phyloP scores from a whole-genome alignment of 2,329 filamentous ascomycete genomes.

The Colletotrichum agaves region DNA sequence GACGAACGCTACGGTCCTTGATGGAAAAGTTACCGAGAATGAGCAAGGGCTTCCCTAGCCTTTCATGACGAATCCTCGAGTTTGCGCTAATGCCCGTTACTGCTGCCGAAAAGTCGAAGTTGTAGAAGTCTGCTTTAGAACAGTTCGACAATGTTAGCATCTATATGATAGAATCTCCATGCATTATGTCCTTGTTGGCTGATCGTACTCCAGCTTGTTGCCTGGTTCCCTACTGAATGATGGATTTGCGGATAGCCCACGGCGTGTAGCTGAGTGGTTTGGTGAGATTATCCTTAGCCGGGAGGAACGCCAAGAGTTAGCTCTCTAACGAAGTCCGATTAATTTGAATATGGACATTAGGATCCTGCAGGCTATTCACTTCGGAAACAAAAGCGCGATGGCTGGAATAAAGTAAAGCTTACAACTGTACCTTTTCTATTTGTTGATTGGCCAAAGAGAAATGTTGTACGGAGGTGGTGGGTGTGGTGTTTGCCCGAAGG shows the following conservation, averaged over 20 bases:
- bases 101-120: constrained; percentile 49
- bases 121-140: constrained; percentile 48
- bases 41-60: not conserved
- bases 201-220: constrained; percentile 43
- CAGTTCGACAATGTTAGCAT: constrained; percentile 52
- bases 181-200: constrained; percentile 33
- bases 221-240: constrained; percentile 47
- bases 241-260: constrained; percentile 43
- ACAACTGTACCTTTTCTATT: too few relatives aligned
- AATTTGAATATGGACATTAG: too few relatives aligned
- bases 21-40: not conserved
- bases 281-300: constrained; percentile 33
- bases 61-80: not conserved
- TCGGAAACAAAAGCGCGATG: too few relatives aligned
- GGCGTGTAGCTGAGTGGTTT: constrained; percentile 44
- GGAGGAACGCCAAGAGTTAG: constrained; percentile 2
- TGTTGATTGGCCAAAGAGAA: too few relatives aligned
- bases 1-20: not conserved
- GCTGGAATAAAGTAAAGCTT: too few relatives aligned
- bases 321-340: not conserved
- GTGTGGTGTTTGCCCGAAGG: too few relatives aligned
- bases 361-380: too few relatives aligned
- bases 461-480: too few relatives aligned
- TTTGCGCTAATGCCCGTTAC: constrained; percentile 24
- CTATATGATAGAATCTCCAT: constrained; percentile 44